These are phyloP conservation scores for Colletotrichum sp. DNA, from an alignment of 2,329 filamentous ascomycete genomes.

Conservation along the genomic window DNA sequence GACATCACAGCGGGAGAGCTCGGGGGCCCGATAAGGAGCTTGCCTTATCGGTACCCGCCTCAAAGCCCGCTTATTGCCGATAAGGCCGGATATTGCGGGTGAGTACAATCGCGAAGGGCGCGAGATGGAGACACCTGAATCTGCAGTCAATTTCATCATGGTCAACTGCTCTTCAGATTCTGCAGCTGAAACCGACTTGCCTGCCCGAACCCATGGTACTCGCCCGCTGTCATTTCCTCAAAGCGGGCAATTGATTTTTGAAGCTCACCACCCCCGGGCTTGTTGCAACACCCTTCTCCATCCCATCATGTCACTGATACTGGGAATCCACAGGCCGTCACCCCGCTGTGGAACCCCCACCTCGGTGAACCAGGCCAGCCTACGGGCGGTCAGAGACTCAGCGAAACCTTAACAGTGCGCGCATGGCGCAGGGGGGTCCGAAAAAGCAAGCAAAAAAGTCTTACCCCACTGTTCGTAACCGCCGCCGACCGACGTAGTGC, in stretches of 20 bases:
- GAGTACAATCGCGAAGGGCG: not conserved
- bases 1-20: constrained; percentile 7
- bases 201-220: not conserved
- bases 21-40: not conserved
- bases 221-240: not conserved
- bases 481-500: not conserved
- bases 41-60: not conserved
- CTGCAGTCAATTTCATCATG: not conserved
- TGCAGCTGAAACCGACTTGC: not conserved
- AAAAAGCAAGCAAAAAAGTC: not conserved
- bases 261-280: not conserved
- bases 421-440: not conserved
- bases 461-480: not conserved
- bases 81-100: not conserved
- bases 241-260: not conserved
- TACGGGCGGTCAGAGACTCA: not conserved
- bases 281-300: not conserved
- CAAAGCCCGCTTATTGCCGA: not conserved
- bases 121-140: not conserved
- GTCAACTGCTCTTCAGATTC: not conserved
- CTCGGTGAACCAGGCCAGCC: not conserved
- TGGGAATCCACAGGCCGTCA: not conserved
- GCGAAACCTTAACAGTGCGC: not conserved
- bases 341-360: not conserved
- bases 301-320: not conserved